phyloP scores from a whole-genome alignment of 352 stramenopile genomes.

The Ophiocytium majus region DNA sequence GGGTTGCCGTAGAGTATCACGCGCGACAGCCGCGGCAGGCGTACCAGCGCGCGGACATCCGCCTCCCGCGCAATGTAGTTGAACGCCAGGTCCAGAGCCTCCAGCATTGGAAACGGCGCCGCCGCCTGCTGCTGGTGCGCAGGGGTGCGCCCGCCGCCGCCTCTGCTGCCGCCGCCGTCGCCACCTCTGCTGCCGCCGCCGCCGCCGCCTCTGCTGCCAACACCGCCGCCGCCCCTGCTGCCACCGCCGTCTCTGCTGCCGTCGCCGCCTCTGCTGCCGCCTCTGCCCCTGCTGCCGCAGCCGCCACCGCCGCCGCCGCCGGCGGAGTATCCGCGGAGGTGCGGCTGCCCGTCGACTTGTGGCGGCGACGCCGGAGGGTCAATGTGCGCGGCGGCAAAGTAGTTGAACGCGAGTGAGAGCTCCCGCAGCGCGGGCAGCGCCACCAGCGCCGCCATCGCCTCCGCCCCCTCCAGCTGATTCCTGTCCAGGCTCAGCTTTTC shows the following conservation, averaged over 20 bases:
- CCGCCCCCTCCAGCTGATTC: slow-evolving; percentile 48
- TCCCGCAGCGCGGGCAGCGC: slow-evolving; percentile 40
- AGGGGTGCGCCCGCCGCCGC: too few relatives aligned
- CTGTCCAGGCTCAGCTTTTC: slow-evolving; percentile 44
- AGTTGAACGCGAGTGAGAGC: slow-evolving; percentile 57
- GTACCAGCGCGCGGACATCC: slow-evolving; percentile 45
- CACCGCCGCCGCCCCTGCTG: too few relatives aligned
- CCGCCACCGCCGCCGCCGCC: too few relatives aligned
- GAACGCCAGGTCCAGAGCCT: slow-evolving; percentile 49
- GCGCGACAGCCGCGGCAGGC: slow-evolving; percentile 40
- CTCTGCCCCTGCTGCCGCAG: too few relatives aligned
- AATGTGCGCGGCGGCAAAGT: slow-evolving; percentile 34
- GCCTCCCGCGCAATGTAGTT: slow-evolving; percentile 54
- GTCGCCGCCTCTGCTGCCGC: too few relatives aligned
- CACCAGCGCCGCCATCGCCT: slow-evolving; percentile 32
- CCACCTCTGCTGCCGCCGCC: too few relatives aligned
- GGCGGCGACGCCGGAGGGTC: not conserved
- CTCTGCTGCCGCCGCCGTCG: too few relatives aligned
- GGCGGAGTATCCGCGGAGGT: too few relatives aligned
- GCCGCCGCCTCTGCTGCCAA: too few relatives aligned
- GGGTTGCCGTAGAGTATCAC: slow-evolving; percentile 57
- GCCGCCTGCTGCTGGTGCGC: not conserved
- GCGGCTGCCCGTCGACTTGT: not conserved
- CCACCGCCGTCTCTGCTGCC: too few relatives aligned
- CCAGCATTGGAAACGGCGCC: slow-evolving; percentile 40